Base-by-base conservation (phyloP, 768 basidiomycete genomes). In the Boletus subcaerulescens region DNA sequence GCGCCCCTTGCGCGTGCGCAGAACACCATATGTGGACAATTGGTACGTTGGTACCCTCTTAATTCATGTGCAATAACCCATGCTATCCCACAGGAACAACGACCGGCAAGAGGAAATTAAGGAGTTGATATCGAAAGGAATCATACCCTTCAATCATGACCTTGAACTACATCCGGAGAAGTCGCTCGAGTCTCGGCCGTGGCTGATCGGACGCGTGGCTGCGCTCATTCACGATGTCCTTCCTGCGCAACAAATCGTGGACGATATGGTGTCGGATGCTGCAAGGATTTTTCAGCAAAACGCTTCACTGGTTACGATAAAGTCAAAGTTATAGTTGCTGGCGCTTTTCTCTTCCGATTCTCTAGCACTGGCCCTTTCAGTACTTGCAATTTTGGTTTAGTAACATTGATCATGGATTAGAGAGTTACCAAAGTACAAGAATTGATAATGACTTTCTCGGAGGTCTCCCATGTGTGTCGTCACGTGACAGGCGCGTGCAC, bases 121-220 rank as follows among this genome's bases (percentile, higher is more conserved):
- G 71, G 82, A 86, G 58, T 79, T 96, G 51, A 91, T 91, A 0
- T 78, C 82, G 9, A 80, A 89, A 74, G 94, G 94, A n/a, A 80
- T 92, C 60, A 71, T 97, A 55, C 94, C 94, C 24, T 76, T 80
- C 55, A 75, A 83, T 29, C 73, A 80, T 4, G 92, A 95, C 55
- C 63, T 93, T 35, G 77, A 87, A 72, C 80, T 83, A 66, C 87
- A 91, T 65, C 91, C 93, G 5, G 91, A 93, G 67, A 91, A 86
- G 68, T 86, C 82, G 5, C 55, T 87, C 6, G 72, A 82, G 60
- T 81, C 79, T 26, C 75, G 85, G 22, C 71, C 85, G 22, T 95
- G 88, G 86, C 77, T 95, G 45, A 91, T 95, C 76, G 95, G 94
- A 47, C 82, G 83, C 52, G 91, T 94, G 31, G 80, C 90, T 14